These are phyloP conservation scores for Leptodermis oblonga DNA, from an alignment of 257 asterid species.

Conservation along the genomic window DNA sequence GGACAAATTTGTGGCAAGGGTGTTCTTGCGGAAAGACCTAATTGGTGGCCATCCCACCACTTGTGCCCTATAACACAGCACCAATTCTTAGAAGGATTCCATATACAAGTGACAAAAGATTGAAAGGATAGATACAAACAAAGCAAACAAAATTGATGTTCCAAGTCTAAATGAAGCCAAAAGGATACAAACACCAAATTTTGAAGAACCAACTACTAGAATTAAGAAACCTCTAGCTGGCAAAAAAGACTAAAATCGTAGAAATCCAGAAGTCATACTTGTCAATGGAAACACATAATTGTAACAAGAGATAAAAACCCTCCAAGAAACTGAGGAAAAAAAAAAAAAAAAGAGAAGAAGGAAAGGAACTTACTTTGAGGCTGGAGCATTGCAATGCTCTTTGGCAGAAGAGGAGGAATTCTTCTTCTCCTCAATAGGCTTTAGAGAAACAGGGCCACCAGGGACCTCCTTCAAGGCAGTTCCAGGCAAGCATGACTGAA, in stretches of 20 bases:
- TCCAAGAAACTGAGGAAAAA: not conserved
- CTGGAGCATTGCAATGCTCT: too few relatives aligned
- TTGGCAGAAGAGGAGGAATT: too few relatives aligned
- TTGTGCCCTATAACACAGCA: constrained; percentile 53
- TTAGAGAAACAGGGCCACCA: constrained; percentile 19
- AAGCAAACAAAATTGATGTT: not conserved
- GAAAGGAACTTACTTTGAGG: constrained; percentile 50
- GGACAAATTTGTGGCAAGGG: constrained; percentile 40
- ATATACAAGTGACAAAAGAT: not conserved
- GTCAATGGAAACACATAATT: not conserved
- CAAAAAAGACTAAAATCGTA: not conserved
- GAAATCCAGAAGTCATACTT: not conserved
- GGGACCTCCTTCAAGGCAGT: constrained; percentile 30
- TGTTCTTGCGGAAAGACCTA: constrained; percentile 72
- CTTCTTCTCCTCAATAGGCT: constrained; percentile 46
- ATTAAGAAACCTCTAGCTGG: not conserved
- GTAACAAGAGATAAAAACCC: not conserved
- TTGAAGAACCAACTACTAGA: not conserved
- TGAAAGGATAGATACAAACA: not conserved
- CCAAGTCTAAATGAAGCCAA: not conserved
- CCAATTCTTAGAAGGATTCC: not conserved
- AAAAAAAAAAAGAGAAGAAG: not conserved
- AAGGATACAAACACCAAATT: not conserved
- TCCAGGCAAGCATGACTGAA: constrained; percentile 19
- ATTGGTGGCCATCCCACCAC: constrained; percentile 95